Evolutionary conservation across 257 asterid species (phyloP).

Genomic region (Nicotiana knightiana): DNA sequence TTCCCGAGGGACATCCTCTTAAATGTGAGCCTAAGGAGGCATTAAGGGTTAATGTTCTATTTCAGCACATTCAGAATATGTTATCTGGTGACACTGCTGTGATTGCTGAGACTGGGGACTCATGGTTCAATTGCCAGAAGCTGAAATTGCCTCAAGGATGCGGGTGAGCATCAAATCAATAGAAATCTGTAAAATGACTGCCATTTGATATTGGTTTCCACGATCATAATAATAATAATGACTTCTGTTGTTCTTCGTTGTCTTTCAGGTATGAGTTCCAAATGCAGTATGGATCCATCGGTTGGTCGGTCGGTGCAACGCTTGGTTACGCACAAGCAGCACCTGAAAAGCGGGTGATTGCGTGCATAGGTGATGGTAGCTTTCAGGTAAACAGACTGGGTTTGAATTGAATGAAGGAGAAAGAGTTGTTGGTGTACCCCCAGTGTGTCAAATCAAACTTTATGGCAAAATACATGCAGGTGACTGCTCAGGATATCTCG

Average conservation of each 20-base stretch:
- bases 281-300: conserved; percentile 85
- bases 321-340: conserved; percentile 80
- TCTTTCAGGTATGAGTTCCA: conserved; percentile 64
- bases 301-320: conserved; percentile 91
- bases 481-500: conserved; percentile 69
- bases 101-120: conserved; percentile 82
- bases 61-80: conserved; percentile 67
- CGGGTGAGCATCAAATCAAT: conserved; percentile 36
- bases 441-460: not conserved
- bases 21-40: conserved; percentile 51
- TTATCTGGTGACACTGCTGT: conserved; percentile 55
- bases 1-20: conserved; percentile 60
- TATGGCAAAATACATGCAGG: conserved; percentile 23
- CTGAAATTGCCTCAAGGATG: conserved; percentile 60
- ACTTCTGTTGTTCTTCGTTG: not conserved
- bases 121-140: conserved; percentile 87
- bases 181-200: not conserved
- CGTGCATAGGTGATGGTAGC: conserved; percentile 88
- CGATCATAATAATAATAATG: not conserved
- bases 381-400: conserved; percentile 50
- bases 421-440: not conserved
- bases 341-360: conserved; percentile 59
- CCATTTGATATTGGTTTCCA: not conserved
- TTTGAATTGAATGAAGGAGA: not conserved
- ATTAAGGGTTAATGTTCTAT: conserved; percentile 65